These are phyloP conservation scores for Diphasiastrum complanatum DNA, from an alignment of 83 land plant genomes.

Conservation along the genomic window DNA sequence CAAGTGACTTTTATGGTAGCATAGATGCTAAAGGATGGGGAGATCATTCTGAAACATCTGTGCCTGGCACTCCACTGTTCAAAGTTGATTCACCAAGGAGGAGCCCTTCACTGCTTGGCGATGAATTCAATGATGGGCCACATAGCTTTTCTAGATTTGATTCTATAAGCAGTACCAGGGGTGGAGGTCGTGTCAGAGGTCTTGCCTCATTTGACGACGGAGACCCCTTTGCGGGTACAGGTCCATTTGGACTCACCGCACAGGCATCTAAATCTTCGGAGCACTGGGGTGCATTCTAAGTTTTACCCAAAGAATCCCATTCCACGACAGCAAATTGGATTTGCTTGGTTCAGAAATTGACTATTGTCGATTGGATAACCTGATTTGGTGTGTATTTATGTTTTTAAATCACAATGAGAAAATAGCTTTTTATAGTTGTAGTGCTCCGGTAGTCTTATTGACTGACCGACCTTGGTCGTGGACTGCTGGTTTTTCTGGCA, in stretches of 20 bases:
- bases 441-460: too few relatives aligned
- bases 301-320: too few relatives aligned
- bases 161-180: conserved; percentile 37
- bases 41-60: conserved; percentile 12
- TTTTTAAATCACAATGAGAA: too few relatives aligned
- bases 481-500: too few relatives aligned
- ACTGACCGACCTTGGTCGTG: too few relatives aligned
- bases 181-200: conserved; percentile 23
- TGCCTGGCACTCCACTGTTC: conserved; percentile 36
- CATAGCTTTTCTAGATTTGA: conserved; percentile 39
- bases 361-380: too few relatives aligned
- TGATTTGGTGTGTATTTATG: too few relatives aligned
- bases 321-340: too few relatives aligned
- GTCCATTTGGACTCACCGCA: conserved; percentile 50
- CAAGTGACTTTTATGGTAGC: too few relatives aligned
- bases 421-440: too few relatives aligned
- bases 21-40: too few relatives aligned
- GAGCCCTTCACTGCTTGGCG: conserved; percentile 31
- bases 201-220: conserved; percentile 44
- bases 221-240: conserved; percentile 65
- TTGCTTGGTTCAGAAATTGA: too few relatives aligned
- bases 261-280: conserved; percentile 41
- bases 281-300: conserved; percentile 54
- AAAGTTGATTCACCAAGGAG: conserved; percentile 25
- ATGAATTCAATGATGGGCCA: conserved; percentile 11